Base-by-base conservation (phyloP, 1,139 yeast genomes). In the Geotrichum australiense region DNA sequence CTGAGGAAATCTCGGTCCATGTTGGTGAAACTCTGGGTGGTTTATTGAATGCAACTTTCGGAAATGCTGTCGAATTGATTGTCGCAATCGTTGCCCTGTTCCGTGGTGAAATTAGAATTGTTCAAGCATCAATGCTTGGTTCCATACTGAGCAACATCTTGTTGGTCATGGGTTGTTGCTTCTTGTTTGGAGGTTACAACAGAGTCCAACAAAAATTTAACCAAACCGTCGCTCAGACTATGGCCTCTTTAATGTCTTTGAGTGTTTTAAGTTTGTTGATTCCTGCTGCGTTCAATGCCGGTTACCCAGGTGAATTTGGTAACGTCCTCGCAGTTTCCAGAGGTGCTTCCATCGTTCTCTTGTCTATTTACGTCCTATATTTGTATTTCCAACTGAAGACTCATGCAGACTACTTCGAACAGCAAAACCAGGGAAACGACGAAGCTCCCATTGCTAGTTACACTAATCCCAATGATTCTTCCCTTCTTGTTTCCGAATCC, bases 201-300 rank as follows among this genome's bases (percentile, higher is more conserved):
- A 74, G 93, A 48, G 73, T 80, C 34, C 94, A 84, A 61, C 97
- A 91, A 63, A 73, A 74, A 3, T 91, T 91, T 66, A 89, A 89
- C 68, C 94, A 83, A 63, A 89, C 97, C 0, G 96, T 89, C 10
- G 97, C 98, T 5, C 97, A 91, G 59, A 87, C 97, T 14, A 91
- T 91, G 96, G 78, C 89, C 23, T 85, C 96, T 2, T 71, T 91
- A 52, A 76, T 91, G 79, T 94, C 94, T 0, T 77, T 91, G 48
- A 86, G 96, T 1, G 80, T 94, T 36, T 81, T 91, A 26, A 87
- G 95, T 1, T 70, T 91, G 53, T 65, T 91, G 56, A 80, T 91
- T 47, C 98, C 98, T 3, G 97, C 98, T 4, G 96, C 97, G 0
- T 91, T 89, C 74, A 89, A 84, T 59, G 86, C 95, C 10, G 74